Percentiles rank a stretch among this genome's conserved stretches.
Conservation (phyloP, 163 green algal genomes). For the Coccomyxa subellipsoidea region DNA sequence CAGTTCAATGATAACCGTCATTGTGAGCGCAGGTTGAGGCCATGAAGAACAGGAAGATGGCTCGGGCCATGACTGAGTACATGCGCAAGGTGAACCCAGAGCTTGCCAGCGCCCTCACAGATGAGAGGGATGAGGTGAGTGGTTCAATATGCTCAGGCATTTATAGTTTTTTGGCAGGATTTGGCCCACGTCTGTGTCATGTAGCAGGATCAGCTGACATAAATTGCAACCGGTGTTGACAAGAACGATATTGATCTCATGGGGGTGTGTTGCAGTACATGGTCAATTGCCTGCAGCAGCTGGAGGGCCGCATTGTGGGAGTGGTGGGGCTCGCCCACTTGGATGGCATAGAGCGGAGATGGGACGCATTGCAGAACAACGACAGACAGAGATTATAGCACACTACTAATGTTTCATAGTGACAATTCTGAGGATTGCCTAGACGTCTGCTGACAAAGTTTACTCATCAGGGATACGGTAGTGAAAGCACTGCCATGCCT, state of each 20-base stretch:
- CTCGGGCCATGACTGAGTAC: conserved; percentile 19
- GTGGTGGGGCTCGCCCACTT: conserved; percentile 55
- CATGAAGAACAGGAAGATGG: conserved; percentile 40
- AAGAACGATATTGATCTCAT: background rate
- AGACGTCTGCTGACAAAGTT: too few relatives aligned
- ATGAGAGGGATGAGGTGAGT: conserved; percentile 35
- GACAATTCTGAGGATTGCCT: too few relatives aligned
- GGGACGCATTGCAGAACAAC: conserved; percentile 8
- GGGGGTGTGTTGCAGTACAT: conserved; percentile 23
- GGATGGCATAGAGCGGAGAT: conserved; percentile 51
- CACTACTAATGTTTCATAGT: too few relatives aligned
- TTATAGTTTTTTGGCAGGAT: background rate
- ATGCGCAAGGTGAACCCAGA: conserved; percentile 42
- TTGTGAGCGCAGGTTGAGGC: conserved; percentile 32
- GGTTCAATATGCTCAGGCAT: background rate
- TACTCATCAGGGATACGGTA: too few relatives aligned
- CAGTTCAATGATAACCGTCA: too few relatives aligned
- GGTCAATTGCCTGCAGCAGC: conserved; percentile 19
- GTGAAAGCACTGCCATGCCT: too few relatives aligned
- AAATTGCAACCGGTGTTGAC: too few relatives aligned
- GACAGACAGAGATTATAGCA: background rate
- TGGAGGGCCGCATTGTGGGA: conserved; percentile 31
- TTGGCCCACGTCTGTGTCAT: background rate
- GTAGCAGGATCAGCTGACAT: background rate
- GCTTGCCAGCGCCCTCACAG: conserved; percentile 35